phyloP scores from a whole-genome alignment of 108 stramenopile species.

The Stephanodiscus triporus region DNA sequence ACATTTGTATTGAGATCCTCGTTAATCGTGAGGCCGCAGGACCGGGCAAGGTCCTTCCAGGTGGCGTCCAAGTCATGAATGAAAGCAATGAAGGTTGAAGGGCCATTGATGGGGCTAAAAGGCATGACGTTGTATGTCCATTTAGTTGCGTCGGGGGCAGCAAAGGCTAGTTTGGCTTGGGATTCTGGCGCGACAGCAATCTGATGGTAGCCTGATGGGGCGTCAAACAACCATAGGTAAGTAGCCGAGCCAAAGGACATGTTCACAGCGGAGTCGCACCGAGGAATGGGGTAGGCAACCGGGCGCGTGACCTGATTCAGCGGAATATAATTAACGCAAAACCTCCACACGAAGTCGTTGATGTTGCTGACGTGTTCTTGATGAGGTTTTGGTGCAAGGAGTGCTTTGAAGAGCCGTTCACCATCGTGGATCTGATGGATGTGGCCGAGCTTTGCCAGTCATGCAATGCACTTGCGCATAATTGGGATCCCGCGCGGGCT shows the following conservation, averaged over 20 bases:
- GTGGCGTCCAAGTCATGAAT: not conserved
- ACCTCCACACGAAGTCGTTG: not conserved
- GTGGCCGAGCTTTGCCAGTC: not conserved
- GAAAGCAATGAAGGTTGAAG: not conserved
- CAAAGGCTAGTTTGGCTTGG: not conserved
- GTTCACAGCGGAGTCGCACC: not conserved
- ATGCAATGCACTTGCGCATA: slow-evolving; percentile 9
- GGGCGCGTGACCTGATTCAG: not conserved
- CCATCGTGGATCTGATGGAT: slow-evolving; percentile 13
- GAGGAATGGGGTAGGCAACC: not conserved
- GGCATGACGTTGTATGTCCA: not conserved
- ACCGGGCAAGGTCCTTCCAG: not conserved
- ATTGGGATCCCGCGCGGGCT: slow-evolving; percentile 10
- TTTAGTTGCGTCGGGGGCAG: too few relatives aligned
- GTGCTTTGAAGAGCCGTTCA: slow-evolving; percentile 18
- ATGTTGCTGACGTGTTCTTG: not conserved
- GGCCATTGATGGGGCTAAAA: not conserved
- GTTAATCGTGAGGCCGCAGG: not conserved
- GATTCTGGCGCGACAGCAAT: not conserved
- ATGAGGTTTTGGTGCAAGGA: not conserved
- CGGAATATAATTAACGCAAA: slow-evolving; percentile 1
- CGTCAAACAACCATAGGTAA: not conserved
- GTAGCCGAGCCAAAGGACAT: not conserved
- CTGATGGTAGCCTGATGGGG: not conserved
- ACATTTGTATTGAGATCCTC: not conserved